Evolutionary conservation across 305 asterid species (phyloP), one percentile per base, ranked within the genome.

Genomic region (Withania somnifera): DNA sequence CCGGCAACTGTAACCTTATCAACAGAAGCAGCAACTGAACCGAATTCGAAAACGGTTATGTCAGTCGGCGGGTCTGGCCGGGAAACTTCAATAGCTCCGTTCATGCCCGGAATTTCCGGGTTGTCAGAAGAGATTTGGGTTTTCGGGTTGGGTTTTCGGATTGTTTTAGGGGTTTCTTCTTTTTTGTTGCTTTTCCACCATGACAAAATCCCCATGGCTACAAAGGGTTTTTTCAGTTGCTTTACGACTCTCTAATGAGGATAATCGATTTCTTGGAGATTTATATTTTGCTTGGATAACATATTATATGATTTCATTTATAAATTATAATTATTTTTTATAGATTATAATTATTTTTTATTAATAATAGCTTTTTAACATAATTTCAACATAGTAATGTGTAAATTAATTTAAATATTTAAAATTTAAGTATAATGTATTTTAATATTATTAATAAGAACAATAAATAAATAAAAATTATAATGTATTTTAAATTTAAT

Each of bases 1-100:
- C 97, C 99, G 11, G 99, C 91, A 52, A 95, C 88, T 2, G 99
- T 95, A 47, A 93, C 97, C 88, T 95, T 93, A 84, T 95, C 98
- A 34, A 87, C 86, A n/a, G 98, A 87, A 11, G 94, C 93, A 11
- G 95, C 93, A 52, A 95, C 91, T 11, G 97, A 93, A 11, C 98
- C 98, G 80, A 95, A 95, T 69, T 93, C 97, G 86, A 95, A 94
- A 51, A 93, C 91, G 17, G 95, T 90, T 19, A 93, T 81, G n/a
- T 90, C 97, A 0, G 82, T 92, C 1, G 83, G 84, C 24, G 80
- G 84, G 78, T 51, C 81, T 47, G 95, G 93, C 34, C 94, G 86
- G 2, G 84, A 90, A 50, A 91, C 97, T 89, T 91, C 95, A 87
- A 93, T 85, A 52, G 97, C 98, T n/a, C 97, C 98, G 86, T 95